Evolutionary conservation across 257 asterid genomes (phyloP), one percentile per base, ranked within the genome.

Genomic region (Ophiorrhiza pumila): DNA sequence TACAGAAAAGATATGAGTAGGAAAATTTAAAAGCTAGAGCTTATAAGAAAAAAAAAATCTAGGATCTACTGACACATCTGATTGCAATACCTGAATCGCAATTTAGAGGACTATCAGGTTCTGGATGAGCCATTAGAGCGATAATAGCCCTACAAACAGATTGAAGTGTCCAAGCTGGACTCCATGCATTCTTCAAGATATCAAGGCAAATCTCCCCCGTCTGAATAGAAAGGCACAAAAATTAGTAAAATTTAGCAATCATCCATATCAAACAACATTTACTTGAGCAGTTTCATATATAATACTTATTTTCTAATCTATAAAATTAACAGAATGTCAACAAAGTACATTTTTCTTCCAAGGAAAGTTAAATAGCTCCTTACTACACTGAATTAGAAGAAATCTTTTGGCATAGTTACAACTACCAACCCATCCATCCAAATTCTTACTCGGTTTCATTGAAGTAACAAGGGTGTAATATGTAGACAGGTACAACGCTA

Each of bases 141-240:
- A 95, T 95, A 71, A 95, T 92, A 84, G 99, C 99, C 84, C 98
- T 86, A 80, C 99, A 95, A 78, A 95, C 96, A 63, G 99, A 95
- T 72, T 95, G 99, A 74, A 95, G 89, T 12, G 99, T 95, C 99
- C 99, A 95, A 49, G 99, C 99, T 20, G 99, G 99, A 73, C 99
- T 95, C 99, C 99, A 90, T 56, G 96, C 97, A 46, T 87, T 92
- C 88, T 95, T 95, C 94, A 95, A 87, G 76, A 95, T 95, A 89
- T 95, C 99, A 78, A 95, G 98, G 89, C 99, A 95, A 81, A 95
- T 95, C 86, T 95, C 99, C 83, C 99, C 98, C 0, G 97, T 90
- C 99, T 95, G 87, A 11, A 64, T 31, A 41, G 17, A 53, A 68
- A n/a, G 55, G 56, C 74, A 61, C 43, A 49, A 35, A 31, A 32